phyloP scores from a whole-genome alignment of 768 basidiomycete species.

The Tricholoma bakamatsutake region DNA sequence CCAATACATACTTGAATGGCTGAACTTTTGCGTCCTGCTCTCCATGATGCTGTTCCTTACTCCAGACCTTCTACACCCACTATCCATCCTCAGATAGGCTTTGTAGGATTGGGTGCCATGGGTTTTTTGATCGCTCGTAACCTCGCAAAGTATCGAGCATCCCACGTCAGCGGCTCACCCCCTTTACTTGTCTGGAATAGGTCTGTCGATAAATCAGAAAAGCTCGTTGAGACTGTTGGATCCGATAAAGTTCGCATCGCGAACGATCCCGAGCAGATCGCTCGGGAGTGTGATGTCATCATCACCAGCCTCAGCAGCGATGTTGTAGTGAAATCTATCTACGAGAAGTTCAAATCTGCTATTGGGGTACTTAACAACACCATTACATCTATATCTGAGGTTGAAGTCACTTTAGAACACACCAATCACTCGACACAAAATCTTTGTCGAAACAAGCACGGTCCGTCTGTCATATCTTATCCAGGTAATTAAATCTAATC shows the following conservation, averaged over 20 bases:
- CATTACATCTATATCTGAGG: neutral
- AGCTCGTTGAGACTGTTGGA: conserved; percentile 52
- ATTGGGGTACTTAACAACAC: conserved; percentile 41
- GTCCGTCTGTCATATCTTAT: conserved; percentile 34
- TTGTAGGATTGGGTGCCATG: conserved; percentile 58
- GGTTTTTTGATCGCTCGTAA: conserved; percentile 77
- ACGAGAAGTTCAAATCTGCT: conserved; percentile 51
- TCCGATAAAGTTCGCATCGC: conserved; percentile 50
- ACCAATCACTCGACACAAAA: conserved; percentile 48
- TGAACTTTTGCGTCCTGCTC: conserved; percentile 16
- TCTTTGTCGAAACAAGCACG: conserved; percentile 84
- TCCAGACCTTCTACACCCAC: conserved; percentile 56
- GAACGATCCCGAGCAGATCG: conserved; percentile 51
- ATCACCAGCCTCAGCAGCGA: conserved; percentile 73
- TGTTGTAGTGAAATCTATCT: conserved; percentile 58
- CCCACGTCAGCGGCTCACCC: conserved; percentile 22
- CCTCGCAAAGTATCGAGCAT: conserved; percentile 50
- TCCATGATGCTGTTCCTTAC: conserved; percentile 30
- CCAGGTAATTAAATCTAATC: neutral
- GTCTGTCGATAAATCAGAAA: conserved; percentile 52
- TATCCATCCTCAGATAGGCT: conserved; percentile 29
- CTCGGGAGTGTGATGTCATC: conserved; percentile 63
- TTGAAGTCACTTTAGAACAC: conserved; percentile 25
- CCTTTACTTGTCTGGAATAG: conserved; percentile 78
- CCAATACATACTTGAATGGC: conserved; percentile 9